Conservation (phyloP, 2,329 filamentous ascomycete species). For the Sporothrix schenckii region DNA sequence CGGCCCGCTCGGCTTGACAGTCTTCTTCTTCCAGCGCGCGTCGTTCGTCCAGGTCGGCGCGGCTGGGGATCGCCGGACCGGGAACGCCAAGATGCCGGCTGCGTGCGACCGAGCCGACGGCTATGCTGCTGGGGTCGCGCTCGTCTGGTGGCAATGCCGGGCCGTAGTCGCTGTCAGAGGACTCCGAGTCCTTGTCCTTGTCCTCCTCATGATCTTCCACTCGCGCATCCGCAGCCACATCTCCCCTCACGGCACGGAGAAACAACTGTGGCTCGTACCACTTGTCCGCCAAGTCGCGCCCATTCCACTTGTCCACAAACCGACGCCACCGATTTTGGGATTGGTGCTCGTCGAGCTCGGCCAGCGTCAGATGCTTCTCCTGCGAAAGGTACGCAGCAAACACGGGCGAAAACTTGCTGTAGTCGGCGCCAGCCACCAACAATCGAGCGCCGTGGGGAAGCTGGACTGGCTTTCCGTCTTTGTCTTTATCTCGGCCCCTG, state of each 20-base stretch:
- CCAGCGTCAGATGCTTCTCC: neutral
- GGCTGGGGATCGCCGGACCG: slow-evolving; percentile 68
- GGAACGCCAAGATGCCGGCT: slow-evolving; percentile 30
- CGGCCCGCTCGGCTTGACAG: slow-evolving; percentile 47
- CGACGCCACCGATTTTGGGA: slow-evolving; percentile 87
- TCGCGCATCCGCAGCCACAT: neutral
- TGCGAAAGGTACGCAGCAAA: neutral
- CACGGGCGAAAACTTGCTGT: neutral
- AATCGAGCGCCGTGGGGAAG: slow-evolving; percentile 6
- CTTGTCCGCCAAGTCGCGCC: slow-evolving; percentile 79
- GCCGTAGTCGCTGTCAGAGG: slow-evolving; percentile 24
- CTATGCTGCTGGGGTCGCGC: slow-evolving; percentile 41
- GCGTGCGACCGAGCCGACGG: slow-evolving; percentile 41
- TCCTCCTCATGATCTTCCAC: neutral
- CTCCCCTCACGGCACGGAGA: slow-evolving; percentile 42
- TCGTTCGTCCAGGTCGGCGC: slow-evolving; percentile 71
- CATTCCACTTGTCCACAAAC: slow-evolving; percentile 90
- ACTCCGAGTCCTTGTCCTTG: neutral
- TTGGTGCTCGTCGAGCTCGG: slow-evolving; percentile 60
- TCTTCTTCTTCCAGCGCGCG: slow-evolving; percentile 57
- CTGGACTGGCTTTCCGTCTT: neutral
- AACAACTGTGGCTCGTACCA: slow-evolving; percentile 89
- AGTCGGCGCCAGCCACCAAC: neutral
- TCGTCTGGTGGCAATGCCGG: slow-evolving; percentile 24
- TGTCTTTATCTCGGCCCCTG: neutral